Evolutionary conservation across 2,329 filamentous ascomycete genomes (phyloP).

Genomic region (Pseudogymnoascus sp.): DNA sequence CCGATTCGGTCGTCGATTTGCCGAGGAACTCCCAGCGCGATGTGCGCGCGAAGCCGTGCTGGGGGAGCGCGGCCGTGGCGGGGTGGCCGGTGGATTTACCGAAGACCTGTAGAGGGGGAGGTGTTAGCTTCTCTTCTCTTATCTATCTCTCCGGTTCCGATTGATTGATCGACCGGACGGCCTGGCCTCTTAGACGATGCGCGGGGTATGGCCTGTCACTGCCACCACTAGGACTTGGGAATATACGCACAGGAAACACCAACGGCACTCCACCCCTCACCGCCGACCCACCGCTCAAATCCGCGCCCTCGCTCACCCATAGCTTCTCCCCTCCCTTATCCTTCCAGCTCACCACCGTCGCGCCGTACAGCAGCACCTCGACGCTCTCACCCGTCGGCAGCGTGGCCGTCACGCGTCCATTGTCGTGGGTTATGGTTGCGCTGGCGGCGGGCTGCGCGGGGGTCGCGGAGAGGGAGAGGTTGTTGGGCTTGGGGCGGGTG

Average conservation of each 20-base stretch:
- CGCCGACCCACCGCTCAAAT: slow-evolving; percentile 78
- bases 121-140: background rate
- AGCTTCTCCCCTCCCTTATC: slow-evolving; percentile 73
- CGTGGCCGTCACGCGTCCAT: slow-evolving; percentile 64
- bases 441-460: slow-evolving; percentile 64
- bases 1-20: slow-evolving; percentile 65
- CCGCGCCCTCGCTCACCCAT: slow-evolving; percentile 73
- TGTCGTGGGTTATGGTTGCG: slow-evolving; percentile 64
- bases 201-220: background rate
- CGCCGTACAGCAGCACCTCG: slow-evolving; percentile 80
- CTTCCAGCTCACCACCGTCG: slow-evolving; percentile 92
- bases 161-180: background rate
- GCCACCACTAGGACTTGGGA: background rate
- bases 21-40: slow-evolving; percentile 90
- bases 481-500: background rate
- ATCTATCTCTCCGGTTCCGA: too few species aligned
- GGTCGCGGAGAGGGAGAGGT: slow-evolving; percentile 55
- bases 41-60: slow-evolving; percentile 91
- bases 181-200: too few species aligned
- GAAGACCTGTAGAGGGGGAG: slow-evolving; percentile 55
- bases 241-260: slow-evolving; percentile 71
- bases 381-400: slow-evolving; percentile 82
- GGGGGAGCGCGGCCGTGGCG: slow-evolving; percentile 70
- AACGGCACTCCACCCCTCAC: slow-evolving; percentile 87
- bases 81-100: slow-evolving; percentile 70